Evolutionary conservation across 148 eudicot genomes (phyloP).

Genomic region (Linanthus parryae): DNA sequence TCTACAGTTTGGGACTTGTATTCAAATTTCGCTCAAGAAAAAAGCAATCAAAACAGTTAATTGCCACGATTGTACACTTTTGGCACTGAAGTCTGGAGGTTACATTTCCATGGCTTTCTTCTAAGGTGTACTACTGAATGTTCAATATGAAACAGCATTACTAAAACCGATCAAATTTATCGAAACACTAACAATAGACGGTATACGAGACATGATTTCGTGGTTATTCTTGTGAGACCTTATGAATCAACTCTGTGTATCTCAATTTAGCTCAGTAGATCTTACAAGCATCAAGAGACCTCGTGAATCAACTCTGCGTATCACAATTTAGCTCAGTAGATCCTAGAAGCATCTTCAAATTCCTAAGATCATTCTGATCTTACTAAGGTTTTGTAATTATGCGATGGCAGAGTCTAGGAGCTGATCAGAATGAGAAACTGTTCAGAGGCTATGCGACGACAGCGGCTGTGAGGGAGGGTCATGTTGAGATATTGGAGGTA

Average conservation of each 20-base stretch:
- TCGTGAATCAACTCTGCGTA: background rate
- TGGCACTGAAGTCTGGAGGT: too few species aligned
- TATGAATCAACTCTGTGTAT: background rate
- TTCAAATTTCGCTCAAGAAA: too few species aligned
- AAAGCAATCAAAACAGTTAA: too few species aligned
- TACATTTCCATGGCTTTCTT: too few species aligned
- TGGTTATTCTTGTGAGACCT: slow-evolving; percentile 3
- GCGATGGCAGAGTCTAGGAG: slow-evolving; percentile 45
- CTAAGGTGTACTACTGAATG: too few species aligned
- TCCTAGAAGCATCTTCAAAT: background rate
- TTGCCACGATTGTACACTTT: too few species aligned
- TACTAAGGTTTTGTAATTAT: slow-evolving; percentile 1
- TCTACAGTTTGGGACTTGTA: too few species aligned
- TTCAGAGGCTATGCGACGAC: slow-evolving; percentile 72
- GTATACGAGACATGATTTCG: too few species aligned
- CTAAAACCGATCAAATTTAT: too few species aligned
- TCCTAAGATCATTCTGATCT: background rate
- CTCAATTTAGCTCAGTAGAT: background rate
- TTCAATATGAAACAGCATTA: too few species aligned
- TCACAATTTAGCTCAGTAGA: background rate
- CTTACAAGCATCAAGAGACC: background rate
- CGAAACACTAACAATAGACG: too few species aligned
- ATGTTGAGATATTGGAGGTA: slow-evolving; percentile 50
- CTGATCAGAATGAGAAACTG: slow-evolving; percentile 55
- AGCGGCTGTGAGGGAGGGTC: slow-evolving; percentile 63